Percentiles rank a stretch among this genome's conserved stretches.
Conservation (phyloP, 192 early-diverging fungal genomes). For the Coemansia sp. region DNA sequence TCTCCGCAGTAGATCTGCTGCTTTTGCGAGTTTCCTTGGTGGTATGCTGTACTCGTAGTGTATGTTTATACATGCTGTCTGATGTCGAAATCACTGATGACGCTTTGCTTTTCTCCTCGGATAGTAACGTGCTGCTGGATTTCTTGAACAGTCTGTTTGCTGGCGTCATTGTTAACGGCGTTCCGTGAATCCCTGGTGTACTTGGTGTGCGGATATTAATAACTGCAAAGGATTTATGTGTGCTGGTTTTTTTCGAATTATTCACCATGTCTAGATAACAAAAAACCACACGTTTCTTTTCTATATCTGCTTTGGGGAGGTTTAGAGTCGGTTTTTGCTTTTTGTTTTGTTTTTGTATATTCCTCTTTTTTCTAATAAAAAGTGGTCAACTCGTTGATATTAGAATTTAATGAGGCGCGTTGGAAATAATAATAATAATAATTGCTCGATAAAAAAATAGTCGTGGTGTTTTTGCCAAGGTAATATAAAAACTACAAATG, state of each 20-base stretch:
- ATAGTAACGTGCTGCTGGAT: constrained; percentile 23
- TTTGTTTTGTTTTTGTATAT: not conserved
- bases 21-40: not conserved
- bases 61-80: constrained; percentile 28
- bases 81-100: not conserved
- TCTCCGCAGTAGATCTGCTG: not conserved
- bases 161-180: not conserved
- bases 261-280: not conserved
- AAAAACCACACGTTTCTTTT: not conserved
- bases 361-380: too few relatives aligned
- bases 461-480: too few relatives aligned
- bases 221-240: constrained; percentile 17
- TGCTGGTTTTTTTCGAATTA: not conserved
- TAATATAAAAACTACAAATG: not conserved
- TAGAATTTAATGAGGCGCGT: not conserved
- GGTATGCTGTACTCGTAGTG: constrained; percentile 9
- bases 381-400: not conserved
- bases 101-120: not conserved
- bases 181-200: not conserved
- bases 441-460: too few relatives aligned
- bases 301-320: not conserved
- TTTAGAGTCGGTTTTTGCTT: not conserved
- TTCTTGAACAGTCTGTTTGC: constrained; percentile 16
- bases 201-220: constrained; percentile 32
- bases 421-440: too few relatives aligned